Evolutionary conservation across 352 stramenopile species (phyloP), one percentile per base, ranked within the genome.

Genomic region (Globisporangium polare): DNA sequence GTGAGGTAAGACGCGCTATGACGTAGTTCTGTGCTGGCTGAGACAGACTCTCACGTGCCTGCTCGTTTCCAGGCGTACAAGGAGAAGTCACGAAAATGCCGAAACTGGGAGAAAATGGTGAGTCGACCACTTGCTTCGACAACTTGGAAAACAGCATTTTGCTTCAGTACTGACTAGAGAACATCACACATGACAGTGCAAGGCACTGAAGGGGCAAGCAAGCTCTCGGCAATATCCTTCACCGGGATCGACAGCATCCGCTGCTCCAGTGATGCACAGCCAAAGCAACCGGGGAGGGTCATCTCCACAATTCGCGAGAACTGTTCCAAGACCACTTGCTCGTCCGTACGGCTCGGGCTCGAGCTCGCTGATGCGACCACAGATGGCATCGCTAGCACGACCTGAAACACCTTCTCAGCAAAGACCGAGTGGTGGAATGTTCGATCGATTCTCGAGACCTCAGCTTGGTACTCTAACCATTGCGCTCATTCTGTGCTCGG

Each of bases 31-130:
- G 6, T 58, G 15, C 10, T 24, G 20, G 24, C 15, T 13, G 0
- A 22, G 13, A 15, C 0, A 22, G 15, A 54, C 17, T 54, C 26
- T 54, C 10, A 58, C 18, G 49, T 22, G 8, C 17, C 6, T 24
- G 29, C 22, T 18, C 13, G 8, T 37, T 31, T 58, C 15, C 29
- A 94, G 86, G 84, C 86, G 29, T 95, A 93, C 77, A 92, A 93
- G 51, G 86, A 95, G 31, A 95, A 93, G 58, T 86, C 86, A 12
- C 63, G 83, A 49, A 92, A 92, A 72, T 95, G 86, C 65, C 70
- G 86, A 13, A 93, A 92, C 67, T 95, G 83, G 83, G 86, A 95
- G 66, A 95, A 93, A 68, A 92, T 95, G 83, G 86, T 87, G 61
- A 52, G 60, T n/a, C 57, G 9, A 51, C 43, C 22, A 3, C 1